Evolutionary conservation across 768 basidiomycete genomes (phyloP).

Genomic region (Rhodotorula sphaerocarpa): DNA sequence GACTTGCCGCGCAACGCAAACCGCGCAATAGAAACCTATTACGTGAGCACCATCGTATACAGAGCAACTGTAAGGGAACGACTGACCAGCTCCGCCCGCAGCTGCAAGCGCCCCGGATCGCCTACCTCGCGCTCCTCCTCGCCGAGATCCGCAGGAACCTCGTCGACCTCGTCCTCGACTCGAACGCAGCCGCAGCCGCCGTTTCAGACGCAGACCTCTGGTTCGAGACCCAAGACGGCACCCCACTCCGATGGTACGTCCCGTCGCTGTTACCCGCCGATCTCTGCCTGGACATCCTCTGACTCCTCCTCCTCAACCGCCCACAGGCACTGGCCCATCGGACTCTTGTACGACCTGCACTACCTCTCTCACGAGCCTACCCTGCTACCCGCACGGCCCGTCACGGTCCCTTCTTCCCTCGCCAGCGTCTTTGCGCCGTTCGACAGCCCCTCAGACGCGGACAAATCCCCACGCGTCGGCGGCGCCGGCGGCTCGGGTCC

Average conservation of each 20-base stretch:
- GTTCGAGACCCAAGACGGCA: slow-evolving; percentile 80
- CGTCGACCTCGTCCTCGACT: slow-evolving; percentile 86
- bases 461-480: no score
- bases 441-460: neutral
- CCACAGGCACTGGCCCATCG: slow-evolving; percentile 93
- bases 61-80: neutral
- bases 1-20: slow-evolving; percentile 85
- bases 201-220: slow-evolving; percentile 90
- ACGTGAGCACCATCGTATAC: slow-evolving; percentile 41
- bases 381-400: slow-evolving; percentile 14
- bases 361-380: slow-evolving; percentile 46
- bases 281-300: neutral
- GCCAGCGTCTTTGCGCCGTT: slow-evolving; percentile 11
- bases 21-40: slow-evolving; percentile 81
- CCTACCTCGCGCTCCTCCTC: slow-evolving; percentile 83
- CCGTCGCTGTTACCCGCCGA: slow-evolving; percentile 2
- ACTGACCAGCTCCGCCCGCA: slow-evolving; percentile 23
- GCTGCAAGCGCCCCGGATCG: slow-evolving; percentile 70
- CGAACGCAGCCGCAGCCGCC: slow-evolving; percentile 55
- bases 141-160: slow-evolving; percentile 81
- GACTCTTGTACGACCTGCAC: slow-evolving; percentile 82
- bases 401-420: neutral
- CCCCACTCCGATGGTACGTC: slow-evolving; percentile 72
- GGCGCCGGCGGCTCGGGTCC: no score
- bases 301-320: neutral